phyloP scores from a whole-genome alignment of 257 asterid genomes.

The Asclepias syriaca region DNA sequence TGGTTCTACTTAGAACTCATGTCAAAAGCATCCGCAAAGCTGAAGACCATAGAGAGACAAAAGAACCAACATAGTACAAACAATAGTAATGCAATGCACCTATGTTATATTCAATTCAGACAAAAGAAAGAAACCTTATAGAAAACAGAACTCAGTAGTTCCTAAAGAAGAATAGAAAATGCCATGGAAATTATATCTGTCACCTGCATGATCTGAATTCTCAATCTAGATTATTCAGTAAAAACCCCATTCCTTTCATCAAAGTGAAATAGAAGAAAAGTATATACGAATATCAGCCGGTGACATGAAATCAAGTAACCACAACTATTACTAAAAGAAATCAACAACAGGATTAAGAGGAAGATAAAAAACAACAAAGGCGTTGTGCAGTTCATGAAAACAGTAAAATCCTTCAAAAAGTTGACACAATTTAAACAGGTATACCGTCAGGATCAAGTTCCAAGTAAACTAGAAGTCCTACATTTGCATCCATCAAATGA shows the following conservation, averaged over 20 bases:
- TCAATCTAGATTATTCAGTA: background rate
- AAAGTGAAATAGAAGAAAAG: background rate
- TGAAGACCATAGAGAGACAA: background rate
- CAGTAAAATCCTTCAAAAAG: background rate
- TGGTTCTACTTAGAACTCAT: background rate
- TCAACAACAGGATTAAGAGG: background rate
- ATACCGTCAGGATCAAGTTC: background rate
- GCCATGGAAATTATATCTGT: background rate
- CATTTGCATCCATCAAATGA: background rate
- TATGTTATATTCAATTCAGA: background rate
- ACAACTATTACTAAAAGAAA: background rate
- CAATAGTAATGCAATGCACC: background rate
- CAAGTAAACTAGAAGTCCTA: background rate
- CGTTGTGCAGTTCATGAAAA: background rate
- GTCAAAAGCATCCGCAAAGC: background rate
- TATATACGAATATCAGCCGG: background rate
- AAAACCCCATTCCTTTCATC: background rate
- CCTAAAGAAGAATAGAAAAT: background rate
- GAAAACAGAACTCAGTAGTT: background rate
- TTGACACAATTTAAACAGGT: background rate
- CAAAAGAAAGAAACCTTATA: background rate
- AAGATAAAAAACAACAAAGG: background rate
- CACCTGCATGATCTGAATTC: background rate
- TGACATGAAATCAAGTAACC: background rate
- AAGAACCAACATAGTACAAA: background rate